phyloP scores from a whole-genome alignment of 257 asterid species.

The Scutellaria galericulata region DNA sequence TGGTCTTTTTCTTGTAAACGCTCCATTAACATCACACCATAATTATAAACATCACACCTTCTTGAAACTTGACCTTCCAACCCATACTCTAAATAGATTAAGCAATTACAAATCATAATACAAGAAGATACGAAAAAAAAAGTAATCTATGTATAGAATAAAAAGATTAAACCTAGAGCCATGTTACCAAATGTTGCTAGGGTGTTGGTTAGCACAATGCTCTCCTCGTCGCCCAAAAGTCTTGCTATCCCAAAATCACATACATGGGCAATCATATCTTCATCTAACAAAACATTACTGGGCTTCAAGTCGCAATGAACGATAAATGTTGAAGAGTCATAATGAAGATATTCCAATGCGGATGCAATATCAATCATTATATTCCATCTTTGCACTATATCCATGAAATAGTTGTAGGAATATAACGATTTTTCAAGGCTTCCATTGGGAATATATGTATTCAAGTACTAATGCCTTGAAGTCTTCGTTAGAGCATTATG shows the following conservation, averaged over 20 bases:
- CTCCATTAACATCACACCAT: conserved; percentile 39
- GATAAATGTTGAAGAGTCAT: conserved; percentile 14
- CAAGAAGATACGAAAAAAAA: no score
- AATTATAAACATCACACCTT: conserved; percentile 38
- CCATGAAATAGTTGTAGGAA: conserved; percentile 19
- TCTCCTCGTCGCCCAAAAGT: conserved; percentile 21
- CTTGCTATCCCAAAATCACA: conserved; percentile 36
- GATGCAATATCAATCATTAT: conserved; percentile 32
- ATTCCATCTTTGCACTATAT: conserved; percentile 13
- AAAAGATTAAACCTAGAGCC: conserved; percentile 17
- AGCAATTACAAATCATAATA: not conserved
- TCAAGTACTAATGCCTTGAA: conserved; percentile 39
- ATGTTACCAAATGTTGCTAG: conserved; percentile 30
- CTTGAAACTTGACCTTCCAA: conserved; percentile 34
- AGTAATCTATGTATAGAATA: no score
- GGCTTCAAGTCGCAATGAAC: conserved; percentile 40
- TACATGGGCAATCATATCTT: conserved; percentile 28
- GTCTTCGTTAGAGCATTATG: no score
- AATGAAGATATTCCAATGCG: conserved; percentile 31
- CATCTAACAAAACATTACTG: conserved; percentile 27
- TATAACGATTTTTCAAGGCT: conserved; percentile 45
- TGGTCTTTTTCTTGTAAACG: conserved; percentile 36
- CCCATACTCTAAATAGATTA: conserved; percentile 1
- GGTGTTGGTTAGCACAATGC: conserved; percentile 16
- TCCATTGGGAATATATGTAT: conserved; percentile 47